phyloP scores from a whole-genome alignment of 495 filamentous ascomycete species.

The Talaromyces proteolyticus region DNA sequence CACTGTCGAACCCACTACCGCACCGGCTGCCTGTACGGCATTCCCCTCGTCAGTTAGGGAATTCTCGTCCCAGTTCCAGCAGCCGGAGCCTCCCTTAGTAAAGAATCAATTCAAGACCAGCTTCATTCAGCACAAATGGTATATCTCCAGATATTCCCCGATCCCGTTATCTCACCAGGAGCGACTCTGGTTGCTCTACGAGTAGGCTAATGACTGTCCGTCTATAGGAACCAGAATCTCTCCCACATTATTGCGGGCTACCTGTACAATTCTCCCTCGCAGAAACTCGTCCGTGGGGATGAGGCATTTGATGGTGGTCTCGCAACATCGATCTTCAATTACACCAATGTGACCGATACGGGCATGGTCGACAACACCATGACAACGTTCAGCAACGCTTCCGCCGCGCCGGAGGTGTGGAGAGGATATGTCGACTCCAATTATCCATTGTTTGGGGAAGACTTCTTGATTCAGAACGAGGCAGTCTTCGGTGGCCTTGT shows the following conservation, averaged over 20 bases:
- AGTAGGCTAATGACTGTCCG: no score
- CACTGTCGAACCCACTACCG: not conserved
- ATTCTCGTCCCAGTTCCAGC: conserved; percentile 17
- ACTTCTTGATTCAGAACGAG: conserved; percentile 14
- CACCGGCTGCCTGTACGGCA: not conserved
- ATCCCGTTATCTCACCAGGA: no score
- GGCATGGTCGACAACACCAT: conserved; percentile 22
- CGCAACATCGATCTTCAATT: conserved; percentile 23
- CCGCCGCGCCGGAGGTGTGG: conserved; percentile 7
- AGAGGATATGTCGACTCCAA: conserved; percentile 16
- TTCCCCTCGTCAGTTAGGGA: conserved; percentile 14
- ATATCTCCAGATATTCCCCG: no score
- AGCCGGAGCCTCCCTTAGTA: conserved; percentile 20
- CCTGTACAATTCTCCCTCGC: conserved; percentile 21
- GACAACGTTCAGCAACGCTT: conserved; percentile 9
- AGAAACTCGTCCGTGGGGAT: conserved; percentile 14
- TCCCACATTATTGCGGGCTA: conserved; percentile 24
- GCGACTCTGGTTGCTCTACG: no score
- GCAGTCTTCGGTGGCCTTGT: conserved; percentile 18
- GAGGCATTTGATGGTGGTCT: conserved; percentile 19
- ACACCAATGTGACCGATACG: conserved; percentile 17
- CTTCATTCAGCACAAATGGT: conserved; percentile 26
- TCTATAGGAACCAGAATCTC: conserved; percentile 24
- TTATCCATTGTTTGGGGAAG: conserved; percentile 14
- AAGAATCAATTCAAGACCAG: conserved; percentile 18